A percentile compares a stretch with the other conserved stretches of the same genome.
Evolutionary conservation across 1,284 basidiomycete genomes (phyloP).

Genomic region (Ustilago trichophora): DNA sequence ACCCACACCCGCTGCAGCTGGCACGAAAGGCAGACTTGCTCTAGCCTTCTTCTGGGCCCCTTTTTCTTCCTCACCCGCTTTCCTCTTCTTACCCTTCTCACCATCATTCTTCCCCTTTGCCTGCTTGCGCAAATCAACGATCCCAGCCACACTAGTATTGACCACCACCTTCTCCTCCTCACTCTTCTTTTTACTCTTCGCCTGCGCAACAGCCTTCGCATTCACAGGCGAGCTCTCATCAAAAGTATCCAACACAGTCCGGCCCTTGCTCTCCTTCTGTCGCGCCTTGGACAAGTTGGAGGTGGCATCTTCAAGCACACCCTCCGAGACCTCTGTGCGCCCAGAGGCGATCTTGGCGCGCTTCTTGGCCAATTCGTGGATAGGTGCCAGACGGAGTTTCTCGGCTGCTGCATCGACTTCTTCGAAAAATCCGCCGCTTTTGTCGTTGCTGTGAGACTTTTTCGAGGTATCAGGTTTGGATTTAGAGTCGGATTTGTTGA

Average conservation of each 20-base stretch:
- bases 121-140: constrained; percentile 32
- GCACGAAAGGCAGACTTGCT: constrained; percentile 16
- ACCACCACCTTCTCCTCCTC: constrained; percentile 8
- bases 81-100: constrained; percentile 19
- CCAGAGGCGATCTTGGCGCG: constrained; percentile 39
- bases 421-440: constrained; percentile 25
- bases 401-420: constrained; percentile 33
- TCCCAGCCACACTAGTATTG: constrained; percentile 29
- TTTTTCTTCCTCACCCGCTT: background rate
- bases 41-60: constrained; percentile 18
- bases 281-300: constrained; percentile 20
- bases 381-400: constrained; percentile 27
- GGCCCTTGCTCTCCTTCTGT: constrained; percentile 15
- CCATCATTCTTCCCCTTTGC: constrained; percentile 1
- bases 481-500: constrained; percentile 6
- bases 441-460: constrained; percentile 2
- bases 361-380: constrained; percentile 36
- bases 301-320: constrained; percentile 33
- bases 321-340: constrained; percentile 33
- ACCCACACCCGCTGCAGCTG: background rate
- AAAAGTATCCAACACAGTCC: constrained; percentile 18
- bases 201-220: background rate
- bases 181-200: constrained; percentile 1
- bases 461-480: background rate
- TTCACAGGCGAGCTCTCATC: no score